A percentile compares a stretch with the other conserved stretches of the same genome.
Conservation (phyloP, 495 filamentous ascomycete genomes). For the Pseudotulostoma volvatum region DNA sequence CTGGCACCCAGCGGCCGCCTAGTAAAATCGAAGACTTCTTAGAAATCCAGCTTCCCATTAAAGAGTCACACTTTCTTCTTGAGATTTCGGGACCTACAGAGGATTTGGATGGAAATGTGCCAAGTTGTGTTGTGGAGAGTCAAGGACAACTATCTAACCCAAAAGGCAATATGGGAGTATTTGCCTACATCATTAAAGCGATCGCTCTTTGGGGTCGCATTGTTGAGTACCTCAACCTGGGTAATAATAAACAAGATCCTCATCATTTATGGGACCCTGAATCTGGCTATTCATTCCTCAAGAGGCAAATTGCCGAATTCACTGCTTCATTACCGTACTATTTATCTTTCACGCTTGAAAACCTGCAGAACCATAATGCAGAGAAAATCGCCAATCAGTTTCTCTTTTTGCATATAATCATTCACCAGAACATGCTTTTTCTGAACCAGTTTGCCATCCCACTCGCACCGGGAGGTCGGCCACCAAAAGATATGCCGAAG, state of each 20-base stretch:
- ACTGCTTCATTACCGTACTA: constrained; percentile 48
- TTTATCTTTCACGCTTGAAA: constrained; percentile 61
- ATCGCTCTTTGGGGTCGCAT: constrained; percentile 83
- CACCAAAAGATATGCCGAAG: constrained; percentile 60
- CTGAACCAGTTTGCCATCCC: constrained; percentile 79
- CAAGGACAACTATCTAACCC: constrained; percentile 48
- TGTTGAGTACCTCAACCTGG: constrained; percentile 79
- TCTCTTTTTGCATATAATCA: constrained; percentile 79
- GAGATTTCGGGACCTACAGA: constrained; percentile 84
- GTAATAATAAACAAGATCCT: constrained; percentile 67
- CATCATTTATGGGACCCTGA: constrained; percentile 66
- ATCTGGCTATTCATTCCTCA: constrained; percentile 57
- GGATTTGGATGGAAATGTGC: constrained; percentile 57
- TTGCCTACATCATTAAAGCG: constrained; percentile 75
- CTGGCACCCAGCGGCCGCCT: constrained; percentile 84
- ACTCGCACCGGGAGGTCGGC: constrained; percentile 44
- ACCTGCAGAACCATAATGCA: constrained; percentile 68
- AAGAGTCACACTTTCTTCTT: constrained; percentile 77
- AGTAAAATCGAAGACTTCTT: constrained; percentile 80
- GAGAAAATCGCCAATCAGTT: constrained; percentile 83
- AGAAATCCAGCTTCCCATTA: constrained; percentile 79
- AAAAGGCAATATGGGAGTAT: constrained; percentile 81
- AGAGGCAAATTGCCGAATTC: constrained; percentile 55
- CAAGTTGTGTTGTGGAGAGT: constrained; percentile 45
- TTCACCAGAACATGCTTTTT: constrained; percentile 80